Conservation (phyloP, 345 rosid species). For the Durio zibethinus region DNA sequence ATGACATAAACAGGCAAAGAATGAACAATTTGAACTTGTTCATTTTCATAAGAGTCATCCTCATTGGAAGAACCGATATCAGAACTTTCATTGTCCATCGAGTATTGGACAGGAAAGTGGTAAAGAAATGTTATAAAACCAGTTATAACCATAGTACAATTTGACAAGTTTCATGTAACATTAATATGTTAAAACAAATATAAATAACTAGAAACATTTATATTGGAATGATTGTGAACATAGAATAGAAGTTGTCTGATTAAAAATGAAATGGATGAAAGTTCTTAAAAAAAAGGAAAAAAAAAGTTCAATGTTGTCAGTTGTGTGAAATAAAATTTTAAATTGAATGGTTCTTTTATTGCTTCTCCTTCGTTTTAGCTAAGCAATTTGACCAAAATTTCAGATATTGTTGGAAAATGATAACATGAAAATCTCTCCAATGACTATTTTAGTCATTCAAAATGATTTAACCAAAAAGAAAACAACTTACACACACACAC, state of each 20-base stretch:
- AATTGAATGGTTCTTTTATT: constrained; percentile 8
- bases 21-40: constrained; percentile 42
- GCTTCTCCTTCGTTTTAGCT: constrained; percentile 3
- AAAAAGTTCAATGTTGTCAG: too few species aligned
- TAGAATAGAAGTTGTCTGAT: neutral
- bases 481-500: too few species aligned
- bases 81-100: neutral
- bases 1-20: constrained; percentile 60
- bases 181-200: neutral
- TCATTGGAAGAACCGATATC: constrained; percentile 54
- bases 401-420: neutral
- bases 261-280: neutral
- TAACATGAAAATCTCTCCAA: neutral
- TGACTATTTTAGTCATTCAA: neutral
- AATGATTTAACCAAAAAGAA: neutral
- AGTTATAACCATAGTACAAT: neutral
- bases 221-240: neutral
- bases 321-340: neutral
- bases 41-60: constrained; percentile 39
- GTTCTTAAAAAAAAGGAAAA: too few species aligned
- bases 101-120: neutral
- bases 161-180: neutral
- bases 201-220: neutral
- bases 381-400: neutral
- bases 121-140: neutral